Conservation (phyloP, 2,329 filamentous ascomycete genomes). For the Penicillium sp. region DNA sequence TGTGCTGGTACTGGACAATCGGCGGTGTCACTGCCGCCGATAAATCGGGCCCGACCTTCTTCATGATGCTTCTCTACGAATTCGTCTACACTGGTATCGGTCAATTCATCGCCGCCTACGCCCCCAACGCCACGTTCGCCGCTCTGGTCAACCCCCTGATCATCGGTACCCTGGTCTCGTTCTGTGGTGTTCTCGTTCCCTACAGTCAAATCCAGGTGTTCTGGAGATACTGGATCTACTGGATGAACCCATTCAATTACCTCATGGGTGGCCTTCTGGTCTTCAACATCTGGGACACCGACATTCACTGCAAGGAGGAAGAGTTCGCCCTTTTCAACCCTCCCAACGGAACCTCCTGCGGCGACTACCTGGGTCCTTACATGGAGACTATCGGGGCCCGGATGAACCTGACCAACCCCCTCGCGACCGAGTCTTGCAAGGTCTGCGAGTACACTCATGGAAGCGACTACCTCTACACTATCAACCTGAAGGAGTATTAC, state of each 20-base stretch:
- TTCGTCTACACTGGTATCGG: constrained; percentile 67
- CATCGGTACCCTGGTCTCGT: constrained; percentile 45
- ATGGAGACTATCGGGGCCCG: constrained; percentile 44
- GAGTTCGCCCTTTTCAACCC: constrained; percentile 28
- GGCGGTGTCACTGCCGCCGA: constrained; percentile 43
- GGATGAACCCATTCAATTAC: constrained; percentile 31
- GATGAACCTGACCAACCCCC: constrained; percentile 57
- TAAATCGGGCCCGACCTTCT: constrained; percentile 50
- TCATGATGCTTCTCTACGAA: constrained; percentile 70
- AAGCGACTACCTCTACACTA: constrained; percentile 54
- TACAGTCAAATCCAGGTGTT: constrained; percentile 29
- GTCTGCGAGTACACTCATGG: constrained; percentile 60
- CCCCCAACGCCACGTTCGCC: constrained; percentile 62
- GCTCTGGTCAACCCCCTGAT: constrained; percentile 71
- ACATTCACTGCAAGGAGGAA: constrained; percentile 22
- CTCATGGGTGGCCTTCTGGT: constrained; percentile 29
- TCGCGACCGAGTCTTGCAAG: constrained; percentile 51
- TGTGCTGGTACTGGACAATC: constrained; percentile 68
- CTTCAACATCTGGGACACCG: constrained; percentile 24
- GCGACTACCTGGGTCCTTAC: constrained; percentile 54
- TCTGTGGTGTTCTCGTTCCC: constrained; percentile 31
- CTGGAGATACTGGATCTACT: constrained; percentile 35
- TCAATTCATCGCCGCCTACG: constrained; percentile 74
- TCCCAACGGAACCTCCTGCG: constrained; percentile 51
- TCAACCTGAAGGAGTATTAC: constrained; percentile 59